Evolutionary conservation across 2,329 filamentous ascomycete genomes (phyloP), one percentile per base, ranked within the genome.

Genomic region (Neonectria neomacrospora): DNA sequence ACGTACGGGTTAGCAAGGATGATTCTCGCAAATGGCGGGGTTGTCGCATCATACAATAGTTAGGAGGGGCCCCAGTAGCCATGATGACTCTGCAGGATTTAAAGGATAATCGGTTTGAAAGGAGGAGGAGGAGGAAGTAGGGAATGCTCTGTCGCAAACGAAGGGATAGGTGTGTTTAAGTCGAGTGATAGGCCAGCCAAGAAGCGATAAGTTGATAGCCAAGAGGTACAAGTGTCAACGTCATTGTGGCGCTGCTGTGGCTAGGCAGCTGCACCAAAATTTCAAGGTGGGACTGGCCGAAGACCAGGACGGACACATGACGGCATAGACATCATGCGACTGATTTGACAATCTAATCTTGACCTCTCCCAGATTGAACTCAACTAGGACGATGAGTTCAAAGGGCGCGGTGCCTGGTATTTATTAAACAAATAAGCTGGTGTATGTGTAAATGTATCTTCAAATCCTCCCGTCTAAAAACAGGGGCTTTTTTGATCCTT

Each of bases 41-140:
- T 45, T 54, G 58, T 62, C 42, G 45, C 42, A 48, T n/a, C 83
- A 71, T 80, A 88, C 87, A 89, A 73, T 89, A 89, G 72, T 89
- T 83, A 20, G 86, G 84, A 30, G 85, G 85, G 9, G 81, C 69
- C 55, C 77, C 78, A 50, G 77, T 68, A 58, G 76, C 63, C 77
- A 79, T 81, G 8, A 66, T 77, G 65, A 26, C 45, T 50, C 32
- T 23, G 30, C 20, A 8, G 23, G 28, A 39, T 30, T 47, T 18
- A 16, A 14, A 42, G 59, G 32, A 56, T 34, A 58, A 39, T 37
- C 11, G 18, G 11, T 50, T 10, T n/a, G n/a, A 45, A 32, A 34
- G 26, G 20, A 51, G 32, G 37, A n/a, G n/a, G 58, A 39, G 14
- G 37, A 41, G 2, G 37, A 11, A 10, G n/a, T 9, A 20, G 37